Evolutionary conservation across 1,284 basidiomycete genomes (phyloP), one percentile per base, ranked within the genome.

Genomic region (Ustilago loliicola): DNA sequence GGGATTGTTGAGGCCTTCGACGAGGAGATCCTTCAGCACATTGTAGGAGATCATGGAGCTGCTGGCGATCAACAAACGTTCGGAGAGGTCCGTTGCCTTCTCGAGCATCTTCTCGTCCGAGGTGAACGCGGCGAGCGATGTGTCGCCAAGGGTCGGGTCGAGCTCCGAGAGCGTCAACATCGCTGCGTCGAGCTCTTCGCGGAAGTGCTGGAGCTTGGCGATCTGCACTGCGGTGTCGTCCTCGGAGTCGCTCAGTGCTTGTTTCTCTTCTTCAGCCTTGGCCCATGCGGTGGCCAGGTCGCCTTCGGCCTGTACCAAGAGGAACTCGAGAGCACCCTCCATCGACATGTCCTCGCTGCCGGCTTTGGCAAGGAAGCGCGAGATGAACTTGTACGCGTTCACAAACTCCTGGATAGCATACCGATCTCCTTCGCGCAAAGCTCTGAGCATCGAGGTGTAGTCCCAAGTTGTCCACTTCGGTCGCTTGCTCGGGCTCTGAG

Each of bases 341-440:
- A 66, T 71, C n/a, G 80, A 66, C 11, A 68, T 62, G 36, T 82
- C 79, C 32, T 81, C 79, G 42, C 62, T 72, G 56, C 58, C 48
- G n/a, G 65, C 54, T n/a, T 64, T 72, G 47, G 77, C 93, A 91
- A 1, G 91, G 89, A 30, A 92, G 90, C 47, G 91, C 89, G 86
- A 89, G 10, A 94, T 88, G 65, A 91, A 89, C 76, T 90, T 88
- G 87, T 94, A 92, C 11, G 89, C 89, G 2, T 86, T 82, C 11
- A 92, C 87, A 10, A 95, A 88, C 40, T 87, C 88, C 17, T 91
- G 89, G 0, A 95, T 86, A 32, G 89, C 89, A 36, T 89, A 88
- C 19, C 88, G 61, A 79, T 91, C 89, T 17, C 63, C 61, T 34
- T 80, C 72, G 21, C 70, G 69, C 59, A 77, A 57, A 19, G 74